These are phyloP conservation scores for Saccharum spontaneum DNA, from an alignment of 176 grass and related monocot genomes.

Conservation along the genomic window DNA sequence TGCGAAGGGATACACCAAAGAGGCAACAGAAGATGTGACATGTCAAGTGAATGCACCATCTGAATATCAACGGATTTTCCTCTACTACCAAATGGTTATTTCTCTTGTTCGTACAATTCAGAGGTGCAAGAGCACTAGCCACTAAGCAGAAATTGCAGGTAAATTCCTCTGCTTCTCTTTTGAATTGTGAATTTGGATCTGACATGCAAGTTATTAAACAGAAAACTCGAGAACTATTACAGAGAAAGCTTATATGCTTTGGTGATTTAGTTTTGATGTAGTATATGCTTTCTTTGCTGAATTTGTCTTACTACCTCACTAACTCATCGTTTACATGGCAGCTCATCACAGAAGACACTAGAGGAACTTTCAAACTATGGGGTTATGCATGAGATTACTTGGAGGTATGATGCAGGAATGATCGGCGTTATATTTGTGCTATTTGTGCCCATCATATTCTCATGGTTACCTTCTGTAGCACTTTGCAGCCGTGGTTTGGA, in stretches of 20 bases:
- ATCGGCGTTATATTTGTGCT: slow-evolving; percentile 32
- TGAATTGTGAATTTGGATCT: neutral
- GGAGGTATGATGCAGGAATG: slow-evolving; percentile 52
- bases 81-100: neutral
- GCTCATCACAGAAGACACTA: slow-evolving; percentile 23
- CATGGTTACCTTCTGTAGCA: slow-evolving; percentile 49
- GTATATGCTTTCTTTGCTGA: neutral
- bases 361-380: slow-evolving; percentile 23
- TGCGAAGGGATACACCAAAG: slow-evolving; percentile 3
- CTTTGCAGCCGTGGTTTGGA: slow-evolving; percentile 51
- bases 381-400: slow-evolving; percentile 43
- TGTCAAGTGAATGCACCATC: neutral
- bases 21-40: neutral
- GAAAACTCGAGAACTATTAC: neutral
- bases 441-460: slow-evolving; percentile 29
- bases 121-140: neutral
- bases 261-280: neutral
- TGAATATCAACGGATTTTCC: neutral
- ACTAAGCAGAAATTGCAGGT: neutral
- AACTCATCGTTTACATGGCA: slow-evolving; percentile 18
- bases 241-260: slow-evolving; percentile 8
- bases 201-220: neutral
- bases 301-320: slow-evolving; percentile 1
- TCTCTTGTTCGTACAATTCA: neutral
- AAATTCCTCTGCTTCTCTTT: neutral